Evolutionary conservation across 441 rosid genomes (phyloP).

Genomic region (Croton setiger): DNA sequence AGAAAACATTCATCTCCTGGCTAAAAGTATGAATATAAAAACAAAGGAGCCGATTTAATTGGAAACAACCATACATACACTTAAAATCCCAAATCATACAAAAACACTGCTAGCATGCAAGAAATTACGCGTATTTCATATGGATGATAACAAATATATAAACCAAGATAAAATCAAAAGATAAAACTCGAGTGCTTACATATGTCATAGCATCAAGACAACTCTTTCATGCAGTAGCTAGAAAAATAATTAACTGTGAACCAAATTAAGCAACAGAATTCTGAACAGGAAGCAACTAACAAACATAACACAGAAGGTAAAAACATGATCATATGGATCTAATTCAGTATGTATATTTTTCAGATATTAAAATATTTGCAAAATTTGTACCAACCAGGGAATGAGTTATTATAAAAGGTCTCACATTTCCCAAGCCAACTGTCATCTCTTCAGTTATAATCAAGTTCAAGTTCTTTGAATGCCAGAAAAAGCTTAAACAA

Average conservation of each 20-base stretch:
- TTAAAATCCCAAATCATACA: background rate
- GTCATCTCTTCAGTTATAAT: background rate
- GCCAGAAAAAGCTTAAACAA: background rate
- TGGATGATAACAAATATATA: background rate
- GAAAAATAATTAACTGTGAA: background rate
- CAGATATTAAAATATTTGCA: background rate
- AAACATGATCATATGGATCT: background rate
- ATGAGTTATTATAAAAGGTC: background rate
- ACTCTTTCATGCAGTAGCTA: background rate
- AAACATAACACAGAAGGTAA: background rate
- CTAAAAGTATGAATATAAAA: slow-evolving; percentile 31
- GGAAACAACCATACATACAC: background rate
- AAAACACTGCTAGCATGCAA: background rate
- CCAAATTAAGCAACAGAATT: background rate
- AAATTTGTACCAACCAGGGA: background rate
- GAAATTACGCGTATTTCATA: background rate
- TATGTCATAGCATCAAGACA: background rate
- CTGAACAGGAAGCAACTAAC: background rate
- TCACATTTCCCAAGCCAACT: background rate
- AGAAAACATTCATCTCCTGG: slow-evolving; percentile 78
- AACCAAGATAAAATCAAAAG: background rate
- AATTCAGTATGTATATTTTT: background rate
- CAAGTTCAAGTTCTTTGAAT: background rate
- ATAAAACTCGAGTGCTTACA: background rate
- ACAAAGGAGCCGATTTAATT: background rate